Percentiles rank a stretch among this genome's conserved stretches.
Conservation (phyloP, 768 basidiomycete genomes). For the Serendipita sp. region DNA sequence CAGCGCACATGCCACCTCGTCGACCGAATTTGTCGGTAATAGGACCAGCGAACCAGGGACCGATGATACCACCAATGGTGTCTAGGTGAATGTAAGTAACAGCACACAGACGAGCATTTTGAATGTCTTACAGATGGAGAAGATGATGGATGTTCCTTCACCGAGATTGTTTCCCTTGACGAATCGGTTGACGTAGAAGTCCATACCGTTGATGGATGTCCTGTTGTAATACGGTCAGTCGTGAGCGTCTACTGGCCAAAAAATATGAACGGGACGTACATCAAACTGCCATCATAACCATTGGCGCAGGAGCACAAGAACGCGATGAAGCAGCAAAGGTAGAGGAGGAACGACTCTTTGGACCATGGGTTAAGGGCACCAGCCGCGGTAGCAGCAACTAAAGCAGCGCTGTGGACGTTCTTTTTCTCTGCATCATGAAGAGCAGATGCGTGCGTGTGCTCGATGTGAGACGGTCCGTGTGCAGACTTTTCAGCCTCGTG, state of each 20-base stretch:
- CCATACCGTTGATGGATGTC: conserved; percentile 13
- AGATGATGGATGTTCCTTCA: conserved; percentile 15
- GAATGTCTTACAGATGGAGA: conserved; percentile 15
- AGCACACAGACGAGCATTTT: background rate
- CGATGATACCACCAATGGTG: conserved; percentile 18
- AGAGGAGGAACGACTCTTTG: conserved; percentile 16
- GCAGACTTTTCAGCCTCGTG: background rate
- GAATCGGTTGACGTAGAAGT: background rate
- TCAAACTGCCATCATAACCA: conserved; percentile 17
- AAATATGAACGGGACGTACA: background rate
- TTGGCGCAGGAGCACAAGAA: conserved; percentile 19
- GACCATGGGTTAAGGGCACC: conserved; percentile 16
- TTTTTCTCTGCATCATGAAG: background rate
- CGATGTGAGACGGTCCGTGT: background rate
- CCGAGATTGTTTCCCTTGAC: conserved; percentile 10
- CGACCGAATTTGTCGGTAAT: conserved; percentile 20
- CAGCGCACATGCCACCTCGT: conserved; percentile 19
- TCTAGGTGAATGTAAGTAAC: conserved; percentile 8
- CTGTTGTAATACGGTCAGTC: background rate
- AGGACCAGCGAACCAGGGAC: conserved; percentile 19
- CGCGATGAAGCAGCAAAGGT: conserved; percentile 15
- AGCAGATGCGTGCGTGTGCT: background rate
- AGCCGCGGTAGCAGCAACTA: conserved; percentile 16
- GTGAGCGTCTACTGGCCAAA: too few relatives aligned
- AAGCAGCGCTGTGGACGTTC: conserved; percentile 18